Conservation (phyloP, 176 grass and related monocot genomes). For the Rhynchospora tenuis region DNA sequence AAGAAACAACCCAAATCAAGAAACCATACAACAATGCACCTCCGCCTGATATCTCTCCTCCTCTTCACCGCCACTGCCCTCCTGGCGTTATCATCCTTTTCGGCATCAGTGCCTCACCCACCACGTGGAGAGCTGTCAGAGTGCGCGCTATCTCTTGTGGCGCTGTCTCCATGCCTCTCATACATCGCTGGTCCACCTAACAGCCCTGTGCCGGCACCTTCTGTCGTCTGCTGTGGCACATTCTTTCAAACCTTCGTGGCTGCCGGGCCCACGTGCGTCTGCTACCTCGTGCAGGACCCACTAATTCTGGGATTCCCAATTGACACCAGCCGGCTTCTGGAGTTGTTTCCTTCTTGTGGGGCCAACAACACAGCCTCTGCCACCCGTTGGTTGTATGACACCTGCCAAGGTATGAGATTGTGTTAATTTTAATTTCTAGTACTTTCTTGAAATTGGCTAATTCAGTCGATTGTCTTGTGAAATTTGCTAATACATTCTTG, state of each 20-base stretch:
- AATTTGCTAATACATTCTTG: not conserved
- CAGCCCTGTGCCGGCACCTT: not conserved
- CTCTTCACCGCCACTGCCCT: too few species aligned
- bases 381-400: constrained; percentile 12
- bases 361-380: constrained; percentile 23
- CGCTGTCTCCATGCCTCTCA: constrained; percentile 43
- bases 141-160: constrained; percentile 31
- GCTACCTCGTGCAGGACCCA: constrained; percentile 43
- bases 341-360: constrained; percentile 34
- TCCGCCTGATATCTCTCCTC: not conserved
- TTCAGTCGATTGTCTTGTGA: not conserved
- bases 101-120: not conserved
- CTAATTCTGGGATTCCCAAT: constrained; percentile 45
- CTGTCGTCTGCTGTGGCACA: constrained; percentile 37
- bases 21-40: constrained; percentile 4
- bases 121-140: constrained; percentile 5
- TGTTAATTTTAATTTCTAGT: not conserved
- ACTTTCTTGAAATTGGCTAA: not conserved
- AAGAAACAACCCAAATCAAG: constrained; percentile 12
- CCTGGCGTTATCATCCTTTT: too few species aligned
- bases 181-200: constrained; percentile 27
- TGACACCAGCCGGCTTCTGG: constrained; percentile 29
- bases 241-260: constrained; percentile 34
- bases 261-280: constrained; percentile 27
- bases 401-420: not conserved